Base-by-base conservation (phyloP, 257 asterid genomes). In the Ajuga chamaepitys region DNA sequence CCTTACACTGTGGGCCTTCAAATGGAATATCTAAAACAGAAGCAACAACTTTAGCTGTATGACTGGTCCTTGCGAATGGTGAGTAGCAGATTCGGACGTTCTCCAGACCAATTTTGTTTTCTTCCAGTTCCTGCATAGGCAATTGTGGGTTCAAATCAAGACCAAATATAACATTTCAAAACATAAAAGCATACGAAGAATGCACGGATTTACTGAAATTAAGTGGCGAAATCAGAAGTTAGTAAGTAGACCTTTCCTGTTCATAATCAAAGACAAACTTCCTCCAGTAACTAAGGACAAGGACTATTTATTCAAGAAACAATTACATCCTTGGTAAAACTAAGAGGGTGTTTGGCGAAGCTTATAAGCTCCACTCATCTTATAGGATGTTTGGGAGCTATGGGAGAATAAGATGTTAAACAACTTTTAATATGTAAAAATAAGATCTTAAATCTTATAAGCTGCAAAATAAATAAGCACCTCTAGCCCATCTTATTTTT, bases 41-140 rank as follows among this genome's bases (percentile, higher is more conserved):
- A 42, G 96, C 87, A 75, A 84, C 95, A 50, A 64, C 83, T 75
- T 78, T 71, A 37, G 98, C 97, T 32, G 98, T 93, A 72, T 89
- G 97, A 38, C 55, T 70, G 70, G 98, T 93, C 80, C 98, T 93
- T 47, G 97, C 78, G 79, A 93, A 93, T 21, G 97, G 99, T 18
- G 99, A 93, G 72, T 86, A 89, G 81, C 99, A 93, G 71, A 93
- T 87, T 30, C 99, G 78, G 38, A 93, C 88, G 67, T 84, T 80
- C 66, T 83, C 83, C 55, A 81, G 62, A 11, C 67, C 84, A 22
- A 78, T 66, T 9, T 70, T 66, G 66, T 79, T 81, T 55, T 82
- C 88, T 40, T 71, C 73, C 51, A 93, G 74, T 45, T 71, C 88
- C 96, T 93, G 81, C 74, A 77, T 2, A 50, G 14, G 53, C 25